phyloP scores from a whole-genome alignment of 2,329 filamentous ascomycete species.

The Lasiodiplodia sp. region DNA sequence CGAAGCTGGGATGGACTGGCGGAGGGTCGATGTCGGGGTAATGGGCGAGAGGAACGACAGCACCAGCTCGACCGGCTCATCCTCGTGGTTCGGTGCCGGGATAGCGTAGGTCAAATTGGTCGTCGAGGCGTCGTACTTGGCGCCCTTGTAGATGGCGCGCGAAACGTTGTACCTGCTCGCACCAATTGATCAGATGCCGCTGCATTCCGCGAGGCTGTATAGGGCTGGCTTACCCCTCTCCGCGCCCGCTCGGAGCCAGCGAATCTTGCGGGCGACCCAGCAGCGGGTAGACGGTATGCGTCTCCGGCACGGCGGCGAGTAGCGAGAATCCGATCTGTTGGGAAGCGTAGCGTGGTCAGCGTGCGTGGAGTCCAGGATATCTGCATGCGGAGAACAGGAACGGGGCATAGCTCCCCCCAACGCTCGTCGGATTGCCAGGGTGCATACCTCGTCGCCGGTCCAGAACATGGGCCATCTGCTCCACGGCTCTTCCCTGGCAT shows the following conservation, averaged over 20 bases:
- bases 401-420: constrained; percentile 15
- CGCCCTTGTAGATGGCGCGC: constrained; percentile 66
- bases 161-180: constrained; percentile 61
- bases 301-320: constrained; percentile 67
- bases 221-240: constrained; percentile 46
- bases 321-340: constrained; percentile 67
- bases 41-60: constrained; percentile 79
- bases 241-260: constrained; percentile 49
- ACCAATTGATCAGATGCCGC: background rate
- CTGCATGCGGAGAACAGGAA: constrained; percentile 16
- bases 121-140: constrained; percentile 72
- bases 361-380: constrained; percentile 22
- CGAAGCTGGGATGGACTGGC: constrained; percentile 82
- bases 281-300: constrained; percentile 68
- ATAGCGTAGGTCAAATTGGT: constrained; percentile 73
- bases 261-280: constrained; percentile 72
- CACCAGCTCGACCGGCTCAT: constrained; percentile 60
- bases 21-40: constrained; percentile 79
- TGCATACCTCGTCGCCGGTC: constrained; percentile 69
- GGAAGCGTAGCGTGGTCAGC: constrained; percentile 7
- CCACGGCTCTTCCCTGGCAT: constrained; percentile 79
- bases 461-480: constrained; percentile 87
- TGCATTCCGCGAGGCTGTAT: constrained; percentile 1
- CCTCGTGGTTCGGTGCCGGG: constrained; percentile 50
- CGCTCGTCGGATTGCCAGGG: constrained; percentile 12